Percentiles rank a stretch among this genome's conserved stretches.
phyloP scores from a whole-genome alignment of 768 basidiomycete species.

The Phanerochaete carnosa region DNA sequence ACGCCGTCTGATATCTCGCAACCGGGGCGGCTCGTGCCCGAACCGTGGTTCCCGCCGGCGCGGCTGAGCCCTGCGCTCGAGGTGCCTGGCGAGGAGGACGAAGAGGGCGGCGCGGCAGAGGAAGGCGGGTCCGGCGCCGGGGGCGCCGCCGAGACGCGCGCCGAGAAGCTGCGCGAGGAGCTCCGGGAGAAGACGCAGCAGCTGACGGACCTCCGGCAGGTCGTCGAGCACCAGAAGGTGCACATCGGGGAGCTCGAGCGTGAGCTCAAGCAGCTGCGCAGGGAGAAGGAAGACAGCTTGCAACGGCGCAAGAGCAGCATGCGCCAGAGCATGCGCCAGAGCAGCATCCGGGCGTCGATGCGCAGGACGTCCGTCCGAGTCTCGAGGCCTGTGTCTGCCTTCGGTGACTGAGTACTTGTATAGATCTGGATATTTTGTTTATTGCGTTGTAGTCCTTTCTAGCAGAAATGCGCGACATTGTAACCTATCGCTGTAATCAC shows the following conservation, averaged over 20 bases:
- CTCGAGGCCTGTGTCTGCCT: neutral
- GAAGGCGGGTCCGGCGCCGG: neutral
- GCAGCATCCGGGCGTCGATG: constrained; percentile 3
- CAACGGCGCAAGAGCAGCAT: constrained; percentile 8
- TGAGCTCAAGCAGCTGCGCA: constrained; percentile 7
- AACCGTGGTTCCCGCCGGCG: constrained; percentile 16
- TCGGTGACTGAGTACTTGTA: neutral
- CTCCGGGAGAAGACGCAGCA: constrained; percentile 7
- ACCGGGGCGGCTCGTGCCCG: neutral
- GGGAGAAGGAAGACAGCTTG: neutral
- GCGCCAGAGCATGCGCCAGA: constrained; percentile 3
- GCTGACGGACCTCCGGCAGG: constrained; percentile 3
- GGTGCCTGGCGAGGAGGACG: constrained; percentile 8
- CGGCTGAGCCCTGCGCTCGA: constrained; percentile 3
- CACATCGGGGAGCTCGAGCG: constrained; percentile 9
- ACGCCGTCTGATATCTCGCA: constrained; percentile 9
- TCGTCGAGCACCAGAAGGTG: constrained; percentile 16
- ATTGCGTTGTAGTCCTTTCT: neutral
- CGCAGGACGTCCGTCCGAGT: constrained; percentile 6
- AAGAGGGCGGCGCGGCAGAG: neutral
- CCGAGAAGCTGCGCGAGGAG: constrained; percentile 8
- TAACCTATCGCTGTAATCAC: neutral
- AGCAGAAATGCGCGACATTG: neutral
- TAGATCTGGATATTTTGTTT: neutral
- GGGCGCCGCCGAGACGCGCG: neutral